Evolutionary conservation across 257 asterid species (phyloP).

Genomic region (Nicotiana tomentosiformis): DNA sequence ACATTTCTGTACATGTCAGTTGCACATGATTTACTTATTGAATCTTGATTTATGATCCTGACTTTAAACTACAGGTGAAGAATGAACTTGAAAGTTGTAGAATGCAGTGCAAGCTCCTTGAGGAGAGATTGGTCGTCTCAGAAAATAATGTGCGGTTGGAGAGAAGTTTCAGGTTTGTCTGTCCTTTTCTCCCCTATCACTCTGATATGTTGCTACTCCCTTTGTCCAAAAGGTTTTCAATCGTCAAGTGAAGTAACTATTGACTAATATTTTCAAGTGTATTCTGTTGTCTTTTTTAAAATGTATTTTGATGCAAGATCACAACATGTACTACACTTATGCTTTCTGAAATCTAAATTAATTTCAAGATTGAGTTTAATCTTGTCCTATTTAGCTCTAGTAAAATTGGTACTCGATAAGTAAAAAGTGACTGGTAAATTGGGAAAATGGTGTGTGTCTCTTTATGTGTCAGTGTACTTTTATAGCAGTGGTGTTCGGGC

Average conservation of each 20-base stretch:
- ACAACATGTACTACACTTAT: neutral
- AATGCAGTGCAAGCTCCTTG: conserved; percentile 38
- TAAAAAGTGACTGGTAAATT: neutral
- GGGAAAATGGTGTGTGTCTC: neutral
- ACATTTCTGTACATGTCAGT: neutral
- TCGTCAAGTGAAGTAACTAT: neutral
- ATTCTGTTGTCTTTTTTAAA: neutral
- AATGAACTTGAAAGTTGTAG: conserved; percentile 50
- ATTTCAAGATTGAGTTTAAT: neutral
- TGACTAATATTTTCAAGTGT: conserved; percentile 2
- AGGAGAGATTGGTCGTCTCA: conserved; percentile 29
- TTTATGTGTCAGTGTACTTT: neutral
- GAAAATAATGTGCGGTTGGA: conserved; percentile 29
- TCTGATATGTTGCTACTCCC: neutral
- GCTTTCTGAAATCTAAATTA: neutral
- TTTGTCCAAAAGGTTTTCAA: conserved; percentile 5
- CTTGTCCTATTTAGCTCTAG: neutral
- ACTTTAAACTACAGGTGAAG: conserved; percentile 36
- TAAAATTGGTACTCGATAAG: neutral
- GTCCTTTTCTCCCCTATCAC: conserved; percentile 2
- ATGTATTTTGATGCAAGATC: neutral
- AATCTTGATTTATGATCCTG: conserved; percentile 10
- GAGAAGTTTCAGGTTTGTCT: conserved; percentile 44
- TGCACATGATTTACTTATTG: conserved; percentile 1
- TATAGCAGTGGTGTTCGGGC: neutral